Conservation (phyloP, 2,329 filamentous ascomycete species). For the Diaporthe citri region DNA sequence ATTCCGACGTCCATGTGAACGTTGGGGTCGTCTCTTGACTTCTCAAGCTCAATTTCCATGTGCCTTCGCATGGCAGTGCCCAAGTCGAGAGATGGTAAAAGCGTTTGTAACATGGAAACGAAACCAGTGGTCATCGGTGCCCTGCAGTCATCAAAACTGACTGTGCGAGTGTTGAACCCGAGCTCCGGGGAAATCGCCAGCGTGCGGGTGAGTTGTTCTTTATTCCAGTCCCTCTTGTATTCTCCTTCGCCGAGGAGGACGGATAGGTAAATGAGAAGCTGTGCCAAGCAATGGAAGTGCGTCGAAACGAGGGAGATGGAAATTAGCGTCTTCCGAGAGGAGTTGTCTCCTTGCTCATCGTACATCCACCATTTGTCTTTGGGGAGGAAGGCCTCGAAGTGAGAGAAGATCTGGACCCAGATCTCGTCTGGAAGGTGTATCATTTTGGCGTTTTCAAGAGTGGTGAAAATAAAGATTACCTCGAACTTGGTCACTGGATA, state of each 20-base stretch:
- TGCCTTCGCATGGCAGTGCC: neutral
- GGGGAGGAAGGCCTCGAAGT: neutral
- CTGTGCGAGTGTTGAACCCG: neutral
- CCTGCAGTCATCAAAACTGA: neutral
- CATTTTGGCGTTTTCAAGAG: neutral
- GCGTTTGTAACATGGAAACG: neutral
- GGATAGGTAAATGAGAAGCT: neutral
- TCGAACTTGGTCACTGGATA: neutral
- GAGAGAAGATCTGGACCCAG: neutral
- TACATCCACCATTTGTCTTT: neutral
- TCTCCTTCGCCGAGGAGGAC: neutral
- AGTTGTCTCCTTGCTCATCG: neutral
- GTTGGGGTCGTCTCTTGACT: neutral
- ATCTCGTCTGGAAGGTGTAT: neutral
- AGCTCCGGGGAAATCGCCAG: neutral
- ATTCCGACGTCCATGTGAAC: neutral
- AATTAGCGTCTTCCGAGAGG: neutral
- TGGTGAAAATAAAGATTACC: fast-evolving
- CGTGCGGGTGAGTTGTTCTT: neutral
- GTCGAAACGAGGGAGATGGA: neutral
- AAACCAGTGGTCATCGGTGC: neutral
- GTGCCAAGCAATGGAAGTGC: neutral
- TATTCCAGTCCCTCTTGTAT: neutral
- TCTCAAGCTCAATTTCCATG: neutral
- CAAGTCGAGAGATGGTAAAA: neutral